phyloP scores from a whole-genome alignment of 192 early-diverging fungal species.

The Martensiomyces pterosporus region DNA sequence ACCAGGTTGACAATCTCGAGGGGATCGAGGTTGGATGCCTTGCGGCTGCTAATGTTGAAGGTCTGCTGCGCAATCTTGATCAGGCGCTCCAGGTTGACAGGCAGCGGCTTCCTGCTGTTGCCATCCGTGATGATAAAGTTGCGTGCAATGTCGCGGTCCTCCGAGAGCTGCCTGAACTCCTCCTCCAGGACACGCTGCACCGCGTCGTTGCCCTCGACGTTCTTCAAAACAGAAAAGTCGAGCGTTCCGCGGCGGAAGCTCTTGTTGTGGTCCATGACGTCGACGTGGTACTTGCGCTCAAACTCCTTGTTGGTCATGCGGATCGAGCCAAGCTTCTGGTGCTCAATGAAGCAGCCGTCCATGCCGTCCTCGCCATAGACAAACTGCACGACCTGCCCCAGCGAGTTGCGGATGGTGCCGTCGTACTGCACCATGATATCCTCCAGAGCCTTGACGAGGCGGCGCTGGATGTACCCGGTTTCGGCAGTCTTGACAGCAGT shows the following conservation, averaged over 20 bases:
- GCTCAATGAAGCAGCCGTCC: constrained; percentile 88
- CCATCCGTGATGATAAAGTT: constrained; percentile 75
- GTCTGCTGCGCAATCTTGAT: constrained; percentile 88
- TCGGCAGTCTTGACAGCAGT: constrained; percentile 99
- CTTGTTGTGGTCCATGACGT: constrained; percentile 63
- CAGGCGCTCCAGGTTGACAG: constrained; percentile 83
- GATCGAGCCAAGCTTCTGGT: constrained; percentile 71
- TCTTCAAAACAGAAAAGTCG: constrained; percentile 67
- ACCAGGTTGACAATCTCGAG: constrained; percentile 73
- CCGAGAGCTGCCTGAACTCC: constrained; percentile 72
- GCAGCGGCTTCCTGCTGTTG: constrained; percentile 78
- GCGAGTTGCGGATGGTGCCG: constrained; percentile 92
- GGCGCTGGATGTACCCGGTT: constrained; percentile 98
- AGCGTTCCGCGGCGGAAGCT: constrained; percentile 68
- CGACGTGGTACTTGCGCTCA: constrained; percentile 75
- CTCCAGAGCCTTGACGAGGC: constrained; percentile 96
- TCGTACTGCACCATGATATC: constrained; percentile 98
- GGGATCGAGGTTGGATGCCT: constrained; percentile 85
- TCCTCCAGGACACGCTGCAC: constrained; percentile 72
- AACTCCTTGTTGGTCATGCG: constrained; percentile 66
- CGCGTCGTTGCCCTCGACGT: constrained; percentile 69
- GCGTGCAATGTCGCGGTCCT: constrained; percentile 75
- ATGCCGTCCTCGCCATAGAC: constrained; percentile 98
- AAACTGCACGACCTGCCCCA: constrained; percentile 93
- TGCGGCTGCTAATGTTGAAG: constrained; percentile 76